phyloP scores from a whole-genome alignment of 2,329 filamentous ascomycete species.

The Chaetomiaceae sp. region DNA sequence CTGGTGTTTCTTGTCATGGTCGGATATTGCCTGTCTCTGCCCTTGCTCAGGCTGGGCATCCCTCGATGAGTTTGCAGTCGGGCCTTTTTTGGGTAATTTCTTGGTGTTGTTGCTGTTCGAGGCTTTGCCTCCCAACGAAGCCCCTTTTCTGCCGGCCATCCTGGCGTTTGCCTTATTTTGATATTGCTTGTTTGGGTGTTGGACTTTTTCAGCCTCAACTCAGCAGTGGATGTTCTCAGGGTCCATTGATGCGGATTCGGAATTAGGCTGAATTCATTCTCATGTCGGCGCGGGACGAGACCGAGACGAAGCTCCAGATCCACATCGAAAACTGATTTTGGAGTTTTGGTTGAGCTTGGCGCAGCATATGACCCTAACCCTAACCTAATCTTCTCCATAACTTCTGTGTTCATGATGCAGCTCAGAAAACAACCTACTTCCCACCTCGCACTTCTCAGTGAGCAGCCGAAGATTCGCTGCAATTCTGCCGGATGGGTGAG shows the following conservation, averaged over 20 bases:
- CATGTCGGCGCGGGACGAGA: background rate
- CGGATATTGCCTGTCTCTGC: conserved; percentile 1
- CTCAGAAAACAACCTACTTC: too few relatives aligned
- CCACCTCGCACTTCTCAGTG: background rate
- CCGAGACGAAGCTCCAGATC: background rate
- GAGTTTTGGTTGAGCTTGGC: background rate
- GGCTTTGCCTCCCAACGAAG: background rate
- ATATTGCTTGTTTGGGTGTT: conserved; percentile 13
- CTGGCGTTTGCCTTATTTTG: conserved; percentile 1
- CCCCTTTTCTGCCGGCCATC: conserved; percentile 9
- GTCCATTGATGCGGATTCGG: conserved; percentile 2
- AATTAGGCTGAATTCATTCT: conserved; percentile 19
- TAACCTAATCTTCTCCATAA: background rate
- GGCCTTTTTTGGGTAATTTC: background rate
- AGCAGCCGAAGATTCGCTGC: background rate
- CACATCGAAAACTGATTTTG: conserved; percentile 2
- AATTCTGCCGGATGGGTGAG: background rate
- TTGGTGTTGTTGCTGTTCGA: background rate
- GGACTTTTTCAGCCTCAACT: conserved; percentile 9
- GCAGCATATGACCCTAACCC: conserved; percentile 22
- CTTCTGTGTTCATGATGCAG: too few relatives aligned
- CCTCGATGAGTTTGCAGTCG: background rate
- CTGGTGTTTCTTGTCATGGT: conserved; percentile 19
- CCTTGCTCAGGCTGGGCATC: background rate
- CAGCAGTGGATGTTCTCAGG: conserved; percentile 1